Conservation (phyloP, 495 filamentous ascomycete genomes). For the Copromyces sp. region DNA sequence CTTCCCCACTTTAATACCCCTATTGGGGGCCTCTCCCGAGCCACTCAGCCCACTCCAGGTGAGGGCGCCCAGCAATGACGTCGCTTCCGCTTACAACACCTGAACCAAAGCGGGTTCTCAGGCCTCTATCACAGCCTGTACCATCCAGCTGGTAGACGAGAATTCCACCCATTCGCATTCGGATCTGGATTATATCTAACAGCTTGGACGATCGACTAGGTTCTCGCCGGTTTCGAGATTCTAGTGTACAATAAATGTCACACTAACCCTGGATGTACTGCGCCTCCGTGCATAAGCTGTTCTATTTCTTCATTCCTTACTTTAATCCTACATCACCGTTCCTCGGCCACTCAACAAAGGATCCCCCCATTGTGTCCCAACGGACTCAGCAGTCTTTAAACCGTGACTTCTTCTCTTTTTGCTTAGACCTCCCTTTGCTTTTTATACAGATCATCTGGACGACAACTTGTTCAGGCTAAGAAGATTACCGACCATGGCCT, state of each 20-base stretch:
- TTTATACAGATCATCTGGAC: background rate
- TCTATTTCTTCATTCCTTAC: background rate
- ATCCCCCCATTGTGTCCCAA: background rate
- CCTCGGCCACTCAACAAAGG: background rate
- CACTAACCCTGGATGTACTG: background rate
- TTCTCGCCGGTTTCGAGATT: background rate
- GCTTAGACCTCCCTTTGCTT: background rate
- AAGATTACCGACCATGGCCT: conserved; percentile 30
- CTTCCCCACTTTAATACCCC: background rate
- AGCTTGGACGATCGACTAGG: background rate
- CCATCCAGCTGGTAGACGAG: background rate
- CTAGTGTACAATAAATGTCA: background rate
- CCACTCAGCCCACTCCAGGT: background rate
- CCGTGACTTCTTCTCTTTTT: background rate
- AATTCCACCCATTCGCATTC: background rate
- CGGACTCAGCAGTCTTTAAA: background rate
- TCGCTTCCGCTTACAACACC: background rate
- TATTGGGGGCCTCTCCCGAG: background rate
- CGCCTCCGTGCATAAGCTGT: background rate
- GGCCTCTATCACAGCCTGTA: background rate
- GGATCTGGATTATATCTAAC: background rate
- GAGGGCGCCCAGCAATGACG: background rate
- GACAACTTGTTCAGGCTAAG: background rate
- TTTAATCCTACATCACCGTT: background rate
- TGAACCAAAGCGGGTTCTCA: background rate